Evolutionary conservation across 169 alveolate genomes (phyloP), one percentile per base, ranked within the genome.

Genomic region (Cryptosporidium bovis): DNA sequence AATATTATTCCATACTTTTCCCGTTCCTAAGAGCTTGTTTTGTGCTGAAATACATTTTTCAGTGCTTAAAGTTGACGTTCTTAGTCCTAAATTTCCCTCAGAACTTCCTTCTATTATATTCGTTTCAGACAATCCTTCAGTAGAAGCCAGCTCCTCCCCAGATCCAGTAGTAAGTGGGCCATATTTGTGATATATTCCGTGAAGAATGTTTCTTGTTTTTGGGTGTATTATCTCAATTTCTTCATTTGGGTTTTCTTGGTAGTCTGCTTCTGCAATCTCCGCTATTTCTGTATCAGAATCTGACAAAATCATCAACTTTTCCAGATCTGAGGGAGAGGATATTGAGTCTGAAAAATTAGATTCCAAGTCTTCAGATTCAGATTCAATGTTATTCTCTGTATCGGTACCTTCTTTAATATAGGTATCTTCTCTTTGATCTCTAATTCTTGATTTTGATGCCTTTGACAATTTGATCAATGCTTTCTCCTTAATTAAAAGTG

Each of bases 201-300:
- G 69, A 27, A 77, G 15, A 77, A 77, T 77, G 64, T 77, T 77
- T 34, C 87, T 77, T 20, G 87, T 55, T 60, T 48, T 60, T 3
- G 87, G 87, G 12, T 77, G 87, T 40, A 77, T 77, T 24, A 77
- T 77, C 13, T 24, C 16, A n/a, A 60, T 77, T 15, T 77, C 87
- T 44, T 77, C 87, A 44, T 77, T 50, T 3, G 87, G 87, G 51
- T 77, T 77, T n/a, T 51, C 87, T 6, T 44, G 53, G 27, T 44
- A 77, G 29, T 77, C 77, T 6, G 51, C 13, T 7, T 77, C 51
- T 40, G 87, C 87, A 13, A 40, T 24, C 46, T 77, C 77, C 64
- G 24, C 65, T 46, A 77, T 60, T n/a, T 77, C 87, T 46, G 46
- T 27, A 60, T 77, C 87, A 20, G 87, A 77, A 48, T 77, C 87